Evolutionary conservation across 768 basidiomycete species (phyloP).

Genomic region (Pleurotus platypus): DNA sequence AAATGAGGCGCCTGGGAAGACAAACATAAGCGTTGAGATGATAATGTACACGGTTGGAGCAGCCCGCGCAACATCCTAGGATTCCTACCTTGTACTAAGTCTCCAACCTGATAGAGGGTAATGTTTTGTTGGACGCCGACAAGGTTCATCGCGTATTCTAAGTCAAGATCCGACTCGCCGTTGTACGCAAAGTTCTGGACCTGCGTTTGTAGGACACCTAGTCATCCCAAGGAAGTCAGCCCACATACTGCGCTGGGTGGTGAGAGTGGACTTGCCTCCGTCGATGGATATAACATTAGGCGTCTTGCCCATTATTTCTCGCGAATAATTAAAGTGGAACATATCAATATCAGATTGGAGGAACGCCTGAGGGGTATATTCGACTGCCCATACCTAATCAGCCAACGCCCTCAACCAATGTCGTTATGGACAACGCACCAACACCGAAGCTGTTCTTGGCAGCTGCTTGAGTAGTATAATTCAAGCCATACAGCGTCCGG

Average conservation of each 20-base stretch:
- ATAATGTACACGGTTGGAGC: too few relatives aligned
- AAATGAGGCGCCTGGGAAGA: conserved; percentile 34
- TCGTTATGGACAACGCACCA: conserved; percentile 17
- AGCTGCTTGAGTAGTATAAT: conserved; percentile 24
- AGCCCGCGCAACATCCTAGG: too few relatives aligned
- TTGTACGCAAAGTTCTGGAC: conserved; percentile 40
- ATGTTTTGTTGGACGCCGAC: conserved; percentile 35
- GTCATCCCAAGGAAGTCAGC: background rate
- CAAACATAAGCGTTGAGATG: too few relatives aligned
- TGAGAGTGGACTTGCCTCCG: conserved; percentile 17
- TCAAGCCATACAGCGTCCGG: conserved; percentile 33
- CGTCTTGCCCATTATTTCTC: conserved; percentile 24
- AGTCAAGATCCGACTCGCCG: conserved; percentile 55
- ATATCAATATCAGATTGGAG: conserved; percentile 40
- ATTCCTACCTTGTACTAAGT: conserved; percentile 31
- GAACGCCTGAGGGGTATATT: conserved; percentile 49
- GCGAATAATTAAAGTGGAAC: conserved; percentile 34
- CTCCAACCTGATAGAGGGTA: conserved; percentile 42
- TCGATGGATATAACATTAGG: conserved; percentile 31
- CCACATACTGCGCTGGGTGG: background rate
- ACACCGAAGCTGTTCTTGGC: conserved; percentile 34
- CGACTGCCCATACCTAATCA: conserved; percentile 27
- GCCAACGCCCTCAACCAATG: background rate
- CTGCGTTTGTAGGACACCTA: conserved; percentile 41
- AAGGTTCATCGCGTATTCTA: conserved; percentile 52